Evolutionary conservation across 495 filamentous ascomycete genomes (phyloP).

Genomic region (Penicillium bovifimosum): DNA sequence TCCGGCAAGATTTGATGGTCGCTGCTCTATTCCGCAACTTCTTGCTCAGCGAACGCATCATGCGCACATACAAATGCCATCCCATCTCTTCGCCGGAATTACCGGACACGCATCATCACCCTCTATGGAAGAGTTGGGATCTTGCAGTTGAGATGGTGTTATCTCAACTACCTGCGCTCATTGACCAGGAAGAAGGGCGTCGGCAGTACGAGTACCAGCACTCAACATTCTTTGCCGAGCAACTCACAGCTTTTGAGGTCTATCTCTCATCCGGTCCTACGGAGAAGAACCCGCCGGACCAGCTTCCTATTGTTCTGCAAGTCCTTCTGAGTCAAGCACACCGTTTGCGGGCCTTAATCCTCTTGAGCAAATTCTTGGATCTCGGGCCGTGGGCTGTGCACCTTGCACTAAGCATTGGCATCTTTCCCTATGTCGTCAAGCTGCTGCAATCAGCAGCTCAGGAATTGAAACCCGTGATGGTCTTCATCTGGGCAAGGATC

Average conservation of each 20-base stretch:
- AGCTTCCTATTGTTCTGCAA: constrained; percentile 93
- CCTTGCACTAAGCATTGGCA: constrained; percentile 91
- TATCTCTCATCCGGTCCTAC: constrained; percentile 87
- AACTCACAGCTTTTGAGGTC: constrained; percentile 95
- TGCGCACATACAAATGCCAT: constrained; percentile 91
- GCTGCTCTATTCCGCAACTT: constrained; percentile 96
- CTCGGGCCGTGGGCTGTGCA: constrained; percentile 97
- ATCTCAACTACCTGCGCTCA: constrained; percentile 74
- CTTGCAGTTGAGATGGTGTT: constrained; percentile 93
- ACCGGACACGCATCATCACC: constrained; percentile 86
- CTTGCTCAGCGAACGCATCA: constrained; percentile 86
- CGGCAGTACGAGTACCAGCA: constrained; percentile 86
- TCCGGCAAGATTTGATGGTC: constrained; percentile 98
- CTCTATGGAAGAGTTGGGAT: constrained; percentile 97
- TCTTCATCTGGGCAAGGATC: constrained; percentile 98
- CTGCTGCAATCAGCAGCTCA: constrained; percentile 89
- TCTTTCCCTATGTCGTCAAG: constrained; percentile 97
- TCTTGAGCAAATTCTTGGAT: constrained; percentile 91
- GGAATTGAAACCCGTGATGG: constrained; percentile 97
- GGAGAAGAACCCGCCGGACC: constrained; percentile 79
- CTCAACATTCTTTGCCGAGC: constrained; percentile 93
- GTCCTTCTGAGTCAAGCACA: constrained; percentile 95
- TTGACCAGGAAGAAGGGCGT: constrained; percentile 70
- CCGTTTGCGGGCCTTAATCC: constrained; percentile 82
- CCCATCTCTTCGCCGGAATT: constrained; percentile 84